Base-by-base conservation (phyloP, 1,284 basidiomycete species). In the Boletus calvinii region DNA sequence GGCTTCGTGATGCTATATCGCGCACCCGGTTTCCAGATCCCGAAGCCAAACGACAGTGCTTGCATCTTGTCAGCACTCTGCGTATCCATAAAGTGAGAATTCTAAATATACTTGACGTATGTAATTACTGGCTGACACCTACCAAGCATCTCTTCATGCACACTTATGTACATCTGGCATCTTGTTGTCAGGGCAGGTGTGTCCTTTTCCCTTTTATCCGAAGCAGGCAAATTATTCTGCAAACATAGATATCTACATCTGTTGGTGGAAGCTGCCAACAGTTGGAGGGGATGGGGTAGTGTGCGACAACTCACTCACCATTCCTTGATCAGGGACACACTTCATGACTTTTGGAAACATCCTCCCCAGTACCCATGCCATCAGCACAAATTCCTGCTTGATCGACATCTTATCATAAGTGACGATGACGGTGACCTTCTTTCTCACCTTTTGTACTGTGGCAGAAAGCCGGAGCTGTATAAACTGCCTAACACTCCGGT, bases 61-160 rank as follows among this genome's bases (percentile, higher is more conserved):
- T 10, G 20, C 0, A 26, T 13, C 41, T 61, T 18, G 43, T 70
- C 34, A 1, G 31, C 0, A 1, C 22, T 40, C 47, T 69, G 34
- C 56, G 54, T 24, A 42, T 68, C 4, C 40, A 66, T 36, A 67
- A n/a, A 40, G 64, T 70, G 34, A 54, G 52, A 22, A n/a, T 29
- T 17, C 2, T 6, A 49, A 20, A 11, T n/a, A 32, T 39, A 6
- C 22, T 42, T 47, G 3, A 12, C 8, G 2, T 20, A 17, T n/a
- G 29, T 11, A 8, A 26, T 26, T 6, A 26, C 34, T 26, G 26
- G 15, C 44, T 64, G 45, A 65, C 47, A 11, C 18, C 5, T 20
- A 18, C 36, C 46, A 46, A 65, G 64, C n/a, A 59, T 48, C 51
- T 70, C 29, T 64, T 66, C 22, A 47, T 65, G 52, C 43, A 65